phyloP scores from a whole-genome alignment of 2,329 filamentous ascomycete species.

The Clarireedia hainanense region DNA sequence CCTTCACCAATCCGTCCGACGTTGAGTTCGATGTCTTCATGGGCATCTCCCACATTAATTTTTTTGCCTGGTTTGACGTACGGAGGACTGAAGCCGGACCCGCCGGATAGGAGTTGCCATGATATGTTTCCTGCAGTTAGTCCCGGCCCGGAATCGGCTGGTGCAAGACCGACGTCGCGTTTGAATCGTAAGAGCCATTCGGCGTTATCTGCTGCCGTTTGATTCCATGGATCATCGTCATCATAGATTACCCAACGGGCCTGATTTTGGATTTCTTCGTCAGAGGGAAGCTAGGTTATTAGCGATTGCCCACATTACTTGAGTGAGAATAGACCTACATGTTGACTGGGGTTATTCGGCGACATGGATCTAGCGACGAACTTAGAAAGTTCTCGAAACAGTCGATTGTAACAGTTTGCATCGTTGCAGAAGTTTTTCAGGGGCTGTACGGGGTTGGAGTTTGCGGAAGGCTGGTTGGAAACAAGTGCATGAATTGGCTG shows the following conservation, averaged over 20 bases:
- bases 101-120: slow-evolving; percentile 44
- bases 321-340: slow-evolving; percentile 27
- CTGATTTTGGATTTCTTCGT: slow-evolving; percentile 57
- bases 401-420: slow-evolving; percentile 50
- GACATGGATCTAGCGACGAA: slow-evolving; percentile 48
- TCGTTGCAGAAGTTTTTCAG: slow-evolving; percentile 46
- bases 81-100: slow-evolving; percentile 48
- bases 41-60: slow-evolving; percentile 31
- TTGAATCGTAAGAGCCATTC: slow-evolving; percentile 60
- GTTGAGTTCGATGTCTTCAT: slow-evolving; percentile 26
- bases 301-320: neutral
- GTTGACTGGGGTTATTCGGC: slow-evolving; percentile 50
- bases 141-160: slow-evolving; percentile 41
- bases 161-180: slow-evolving; percentile 45
- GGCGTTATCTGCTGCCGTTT: slow-evolving; percentile 54
- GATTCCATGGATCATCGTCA: slow-evolving; percentile 58
- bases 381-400: slow-evolving; percentile 45
- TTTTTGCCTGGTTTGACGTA: slow-evolving; percentile 39
- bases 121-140: slow-evolving; percentile 32
- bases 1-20: slow-evolving; percentile 9
- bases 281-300: slow-evolving; percentile 35
- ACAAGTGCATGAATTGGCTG: slow-evolving; percentile 5
- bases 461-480: slow-evolving; percentile 25
- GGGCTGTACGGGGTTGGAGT: slow-evolving; percentile 23
- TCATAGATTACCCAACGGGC: slow-evolving; percentile 56